Evolutionary conservation across 1,284 basidiomycete species (phyloP).

Genomic region (Taiwanofungus camphoratus): DNA sequence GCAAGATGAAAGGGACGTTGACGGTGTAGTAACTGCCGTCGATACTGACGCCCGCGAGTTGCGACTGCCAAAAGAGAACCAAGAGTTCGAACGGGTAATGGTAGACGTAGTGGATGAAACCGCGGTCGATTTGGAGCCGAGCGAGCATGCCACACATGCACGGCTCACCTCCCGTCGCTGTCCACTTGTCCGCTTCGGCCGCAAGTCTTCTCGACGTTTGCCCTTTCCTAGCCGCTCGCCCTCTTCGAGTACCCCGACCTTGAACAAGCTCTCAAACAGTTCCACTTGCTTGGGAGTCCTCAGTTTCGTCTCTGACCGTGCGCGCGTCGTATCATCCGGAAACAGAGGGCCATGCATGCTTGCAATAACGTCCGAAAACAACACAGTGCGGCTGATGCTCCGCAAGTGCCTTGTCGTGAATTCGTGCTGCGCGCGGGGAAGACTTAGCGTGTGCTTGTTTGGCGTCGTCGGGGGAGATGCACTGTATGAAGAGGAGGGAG

Average conservation of each 20-base stretch:
- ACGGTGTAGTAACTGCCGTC: slow-evolving; percentile 30
- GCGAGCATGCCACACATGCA: slow-evolving; percentile 12
- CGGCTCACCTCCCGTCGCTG: slow-evolving; percentile 11
- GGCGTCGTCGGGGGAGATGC: slow-evolving; percentile 12
- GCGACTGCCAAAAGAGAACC: slow-evolving; percentile 50
- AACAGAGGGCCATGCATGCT: slow-evolving; percentile 61
- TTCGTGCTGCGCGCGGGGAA: slow-evolving; percentile 20
- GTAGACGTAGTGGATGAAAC: slow-evolving; percentile 26
- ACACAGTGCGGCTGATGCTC: slow-evolving; percentile 30
- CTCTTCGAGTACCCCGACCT: slow-evolving; percentile 36
- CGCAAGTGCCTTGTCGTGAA: slow-evolving; percentile 16
- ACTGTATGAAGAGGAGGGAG: slow-evolving; percentile 13
- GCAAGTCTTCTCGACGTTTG: slow-evolving; percentile 20
- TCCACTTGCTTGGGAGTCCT: slow-evolving; percentile 30
- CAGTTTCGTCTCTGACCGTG: slow-evolving; percentile 28
- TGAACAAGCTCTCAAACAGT: slow-evolving; percentile 44
- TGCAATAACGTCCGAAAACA: slow-evolving; percentile 50
- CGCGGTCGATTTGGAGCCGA: slow-evolving; percentile 21
- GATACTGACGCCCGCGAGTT: slow-evolving; percentile 24
- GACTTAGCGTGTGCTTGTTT: slow-evolving; percentile 17
- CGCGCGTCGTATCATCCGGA: slow-evolving; percentile 36
- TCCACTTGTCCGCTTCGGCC: slow-evolving; percentile 11
- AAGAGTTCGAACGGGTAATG: slow-evolving; percentile 41
- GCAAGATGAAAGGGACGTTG: slow-evolving; percentile 27
- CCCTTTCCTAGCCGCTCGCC: slow-evolving; percentile 31